Evolutionary conservation across 2,329 filamentous ascomycete genomes (phyloP).

Genomic region (Cytospora piceae): DNA sequence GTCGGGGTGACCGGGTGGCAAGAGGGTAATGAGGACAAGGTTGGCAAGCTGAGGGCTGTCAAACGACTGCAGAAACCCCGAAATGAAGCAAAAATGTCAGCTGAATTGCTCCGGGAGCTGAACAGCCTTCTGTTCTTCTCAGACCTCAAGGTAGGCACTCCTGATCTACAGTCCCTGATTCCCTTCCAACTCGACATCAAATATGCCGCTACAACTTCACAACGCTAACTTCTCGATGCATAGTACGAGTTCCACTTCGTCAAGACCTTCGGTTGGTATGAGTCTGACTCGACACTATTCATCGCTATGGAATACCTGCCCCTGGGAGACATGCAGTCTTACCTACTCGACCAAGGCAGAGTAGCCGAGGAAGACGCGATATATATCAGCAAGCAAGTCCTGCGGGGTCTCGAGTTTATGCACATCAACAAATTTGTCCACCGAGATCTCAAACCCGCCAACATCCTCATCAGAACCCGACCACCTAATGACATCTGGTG

Average conservation of each 20-base stretch:
- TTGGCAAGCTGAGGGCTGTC: slow-evolving; percentile 1
- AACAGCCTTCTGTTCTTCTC: background rate
- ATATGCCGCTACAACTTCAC: background rate
- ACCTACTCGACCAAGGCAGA: background rate
- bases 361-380: background rate
- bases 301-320: background rate
- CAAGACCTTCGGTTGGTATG: background rate
- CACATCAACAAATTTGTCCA: background rate
- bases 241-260: slow-evolving; percentile 2
- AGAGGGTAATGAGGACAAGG: background rate
- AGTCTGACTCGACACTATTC: background rate
- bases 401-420: slow-evolving; percentile 3
- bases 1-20: background rate
- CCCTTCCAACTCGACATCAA: background rate
- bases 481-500: background rate
- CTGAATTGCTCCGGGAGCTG: background rate
- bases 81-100: background rate
- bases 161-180: background rate
- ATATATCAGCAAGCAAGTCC: background rate
- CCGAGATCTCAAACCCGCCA: background rate
- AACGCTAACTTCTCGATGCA: background rate
- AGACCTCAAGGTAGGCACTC: background rate
- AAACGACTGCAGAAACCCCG: background rate
- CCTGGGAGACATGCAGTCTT: background rate
- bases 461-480: background rate